These are phyloP conservation scores for Phytophthora nicotianae DNA, from an alignment of 352 stramenopile species.

Conservation along the genomic window DNA sequence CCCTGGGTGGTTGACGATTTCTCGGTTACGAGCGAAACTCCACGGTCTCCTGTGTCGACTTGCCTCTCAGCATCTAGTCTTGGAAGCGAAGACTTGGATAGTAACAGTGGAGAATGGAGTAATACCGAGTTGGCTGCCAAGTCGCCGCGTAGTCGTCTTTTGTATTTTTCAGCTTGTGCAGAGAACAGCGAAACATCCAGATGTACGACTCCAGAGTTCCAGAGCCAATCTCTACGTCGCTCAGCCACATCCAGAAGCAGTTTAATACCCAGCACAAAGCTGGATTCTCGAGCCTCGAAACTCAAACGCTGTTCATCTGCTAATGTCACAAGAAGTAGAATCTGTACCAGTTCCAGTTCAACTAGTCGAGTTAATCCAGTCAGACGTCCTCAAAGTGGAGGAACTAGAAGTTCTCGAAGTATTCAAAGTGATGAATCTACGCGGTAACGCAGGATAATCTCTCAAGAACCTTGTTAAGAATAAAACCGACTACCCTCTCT, in stretches of 20 bases:
- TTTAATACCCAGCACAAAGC: conserved; percentile 4
- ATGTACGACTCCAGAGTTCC: background rate
- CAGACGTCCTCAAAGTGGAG: conserved; percentile 27
- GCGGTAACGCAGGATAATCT: conserved; percentile 3
- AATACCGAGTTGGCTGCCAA: conserved; percentile 34
- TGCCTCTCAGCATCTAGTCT: conserved; percentile 31
- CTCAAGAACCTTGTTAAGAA: conserved; percentile 8
- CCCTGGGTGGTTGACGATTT: conserved; percentile 49
- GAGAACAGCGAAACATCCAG: conserved; percentile 19
- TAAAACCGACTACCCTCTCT: conserved; percentile 5
- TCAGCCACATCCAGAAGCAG: conserved; percentile 20
- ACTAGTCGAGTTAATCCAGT: conserved; percentile 3
- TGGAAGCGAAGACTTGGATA: conserved; percentile 29
- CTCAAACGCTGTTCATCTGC: conserved; percentile 37
- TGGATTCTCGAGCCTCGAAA: conserved; percentile 8
- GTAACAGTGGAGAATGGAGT: conserved; percentile 26
- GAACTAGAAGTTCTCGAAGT: conserved; percentile 2
- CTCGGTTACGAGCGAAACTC: conserved; percentile 8
- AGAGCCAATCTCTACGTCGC: conserved; percentile 13
- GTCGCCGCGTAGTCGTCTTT: conserved; percentile 63
- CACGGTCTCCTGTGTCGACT: conserved; percentile 29
- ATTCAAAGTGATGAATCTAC: conserved; percentile 6
- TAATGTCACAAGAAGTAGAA: conserved; percentile 14
- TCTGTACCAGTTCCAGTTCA: background rate
- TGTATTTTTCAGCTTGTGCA: conserved; percentile 63